Base-by-base conservation (phyloP, 768 basidiomycete genomes). In the Termitomyces sp. region DNA sequence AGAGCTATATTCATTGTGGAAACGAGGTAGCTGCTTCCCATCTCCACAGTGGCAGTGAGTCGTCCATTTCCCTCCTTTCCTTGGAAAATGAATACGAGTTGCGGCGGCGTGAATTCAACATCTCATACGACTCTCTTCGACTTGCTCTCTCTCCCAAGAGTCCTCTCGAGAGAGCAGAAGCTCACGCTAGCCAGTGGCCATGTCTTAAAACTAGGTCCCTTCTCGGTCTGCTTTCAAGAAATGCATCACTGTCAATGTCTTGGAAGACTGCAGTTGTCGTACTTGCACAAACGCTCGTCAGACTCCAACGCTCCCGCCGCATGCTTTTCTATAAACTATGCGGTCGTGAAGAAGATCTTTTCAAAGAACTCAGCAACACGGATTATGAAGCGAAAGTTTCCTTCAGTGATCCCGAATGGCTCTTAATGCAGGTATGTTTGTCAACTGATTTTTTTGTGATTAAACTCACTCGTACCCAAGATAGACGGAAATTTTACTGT, bases 361-460 rank as follows among this genome's bases (percentile, higher is more conserved):
- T 47, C 33, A 67, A 68, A 54, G 72, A 74, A 53, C 48, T 71
- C 2, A 53, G 60, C 26, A 68, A 68, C 47, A 59, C 36, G 45
- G 56, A 49, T 30, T 55, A 52, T 27, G 34, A 36, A 13, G 37
- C 36, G 33, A 37, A 51, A 18, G 27, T 26, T 9, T 62, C 69
- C 48, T 59, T 64, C 7, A 26, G 54, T 30, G 52, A 75, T 62
- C 68, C 72, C 1, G 78, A 79, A 51, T 82, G 78, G 80, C 60
- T 79, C 0, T 60, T 81, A 14, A 70, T 82, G 12, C 80, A 82
- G 69, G 76, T 79, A 44, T 44, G 48, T 2, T 9, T 16, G 22
- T 3, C 36, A 37, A 37, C 4, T 27, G 26, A 18, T 16, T 26
- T 3, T 18, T 7, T 16, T 16, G 18, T 45, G 27, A 16, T 3